A percentile compares a stretch with the other conserved stretches of the same genome.
These are phyloP conservation scores for Ulota crispa DNA, from an alignment of 225 moss, liverwort and hornwort species.

Conservation along the genomic window DNA sequence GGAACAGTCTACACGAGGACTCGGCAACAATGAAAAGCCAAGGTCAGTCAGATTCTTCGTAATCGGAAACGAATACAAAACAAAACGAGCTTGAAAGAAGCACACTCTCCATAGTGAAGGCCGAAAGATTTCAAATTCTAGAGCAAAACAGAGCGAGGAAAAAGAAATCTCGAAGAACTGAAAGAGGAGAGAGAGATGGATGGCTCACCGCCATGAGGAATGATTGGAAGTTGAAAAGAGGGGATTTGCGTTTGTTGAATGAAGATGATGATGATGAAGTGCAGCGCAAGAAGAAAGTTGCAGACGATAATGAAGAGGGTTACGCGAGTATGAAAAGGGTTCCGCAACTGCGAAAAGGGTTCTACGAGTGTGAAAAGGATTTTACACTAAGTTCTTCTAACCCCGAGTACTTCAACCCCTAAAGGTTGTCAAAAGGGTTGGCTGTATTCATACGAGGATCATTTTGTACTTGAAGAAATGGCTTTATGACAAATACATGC, in stretches of 20 bases:
- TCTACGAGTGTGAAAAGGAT: no score
- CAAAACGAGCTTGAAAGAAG: background rate
- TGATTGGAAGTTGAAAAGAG: background rate
- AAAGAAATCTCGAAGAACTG: no score
- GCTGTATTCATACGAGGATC: no score
- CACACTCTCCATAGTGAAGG: background rate
- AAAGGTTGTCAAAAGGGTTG: no score
- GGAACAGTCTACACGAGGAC: conserved; percentile 70
- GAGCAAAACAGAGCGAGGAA: background rate
- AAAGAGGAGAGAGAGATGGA: background rate
- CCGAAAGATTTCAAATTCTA: background rate
- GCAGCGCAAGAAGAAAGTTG: background rate
- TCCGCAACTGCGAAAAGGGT: no score
- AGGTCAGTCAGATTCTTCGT: background rate
- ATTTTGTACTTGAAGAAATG: no score
- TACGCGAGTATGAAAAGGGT: background rate
- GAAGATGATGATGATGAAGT: background rate
- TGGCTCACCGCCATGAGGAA: conserved; percentile 31
- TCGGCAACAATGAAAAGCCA: background rate
- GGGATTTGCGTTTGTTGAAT: background rate
- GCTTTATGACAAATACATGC: no score
- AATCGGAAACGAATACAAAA: background rate
- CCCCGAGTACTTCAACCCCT: no score
- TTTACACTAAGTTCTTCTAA: no score
- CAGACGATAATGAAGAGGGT: background rate